Percentiles rank a stretch among this genome's conserved stretches.
Evolutionary conservation across 129 eudicot species (phyloP).

Genomic region (Calendula officinalis): DNA sequence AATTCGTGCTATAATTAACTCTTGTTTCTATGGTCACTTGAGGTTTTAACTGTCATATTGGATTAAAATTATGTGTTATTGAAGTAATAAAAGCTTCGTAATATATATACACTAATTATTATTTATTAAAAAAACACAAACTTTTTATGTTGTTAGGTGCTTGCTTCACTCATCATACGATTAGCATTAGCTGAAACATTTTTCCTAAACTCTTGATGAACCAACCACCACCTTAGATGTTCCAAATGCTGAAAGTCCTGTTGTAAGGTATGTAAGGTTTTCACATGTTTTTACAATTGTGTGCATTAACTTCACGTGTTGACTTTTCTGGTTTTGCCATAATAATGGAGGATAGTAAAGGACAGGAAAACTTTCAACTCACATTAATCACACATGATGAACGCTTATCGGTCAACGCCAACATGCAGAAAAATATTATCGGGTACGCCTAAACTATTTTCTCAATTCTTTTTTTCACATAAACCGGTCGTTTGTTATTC

Average conservation of each 20-base stretch:
- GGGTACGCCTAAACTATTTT: slow-evolving; percentile 56
- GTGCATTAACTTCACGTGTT: slow-evolving; percentile 4
- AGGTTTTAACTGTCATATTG: too few relatives aligned
- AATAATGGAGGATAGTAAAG: slow-evolving; percentile 97
- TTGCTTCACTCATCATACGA: slow-evolving; percentile 91
- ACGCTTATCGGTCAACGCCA: slow-evolving; percentile 94
- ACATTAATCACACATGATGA: slow-evolving; percentile 95
- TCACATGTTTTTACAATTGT: background rate
- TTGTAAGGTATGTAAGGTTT: slow-evolving; percentile 64
- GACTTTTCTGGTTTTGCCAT: slow-evolving; percentile 44
- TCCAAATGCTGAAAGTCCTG: slow-evolving; percentile 87
- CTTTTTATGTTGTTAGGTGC: slow-evolving; percentile 79
- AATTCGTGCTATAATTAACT: too few relatives aligned
- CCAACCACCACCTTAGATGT: slow-evolving; percentile 93
- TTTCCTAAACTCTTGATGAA: slow-evolving; percentile 97
- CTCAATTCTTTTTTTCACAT: too few relatives aligned
- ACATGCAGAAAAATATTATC: slow-evolving; percentile 91
- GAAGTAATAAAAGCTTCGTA: too few relatives aligned
- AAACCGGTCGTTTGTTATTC: too few relatives aligned
- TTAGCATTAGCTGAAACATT: slow-evolving; percentile 95
- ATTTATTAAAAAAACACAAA: too few relatives aligned
- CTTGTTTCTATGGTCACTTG: too few relatives aligned
- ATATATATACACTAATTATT: too few relatives aligned
- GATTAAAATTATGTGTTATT: too few relatives aligned
- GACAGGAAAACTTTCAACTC: slow-evolving; percentile 94